Conservation (phyloP, 1,139 yeast species). For the Geotrichum macrosporum region DNA sequence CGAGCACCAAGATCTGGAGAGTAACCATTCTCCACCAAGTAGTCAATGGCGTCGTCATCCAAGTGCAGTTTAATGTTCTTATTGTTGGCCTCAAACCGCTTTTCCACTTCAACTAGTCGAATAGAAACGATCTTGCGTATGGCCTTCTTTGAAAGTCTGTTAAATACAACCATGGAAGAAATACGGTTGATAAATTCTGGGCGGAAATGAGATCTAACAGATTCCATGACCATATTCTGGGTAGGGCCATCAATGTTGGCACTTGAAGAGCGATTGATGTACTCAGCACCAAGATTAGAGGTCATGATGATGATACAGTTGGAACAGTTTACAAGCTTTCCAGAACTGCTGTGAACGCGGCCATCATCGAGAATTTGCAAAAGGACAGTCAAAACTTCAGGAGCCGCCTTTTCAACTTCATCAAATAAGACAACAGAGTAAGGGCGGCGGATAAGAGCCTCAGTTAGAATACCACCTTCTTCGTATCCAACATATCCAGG, state of each 20-base stretch:
- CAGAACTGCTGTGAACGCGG: constrained; percentile 88
- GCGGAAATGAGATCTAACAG: constrained; percentile 88
- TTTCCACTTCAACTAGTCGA: constrained; percentile 76
- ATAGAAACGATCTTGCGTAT: constrained; percentile 87
- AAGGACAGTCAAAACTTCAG: constrained; percentile 88
- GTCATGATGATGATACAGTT: constrained; percentile 94
- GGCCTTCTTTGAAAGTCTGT: constrained; percentile 85
- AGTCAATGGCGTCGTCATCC: constrained; percentile 70
- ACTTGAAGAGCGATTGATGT: constrained; percentile 65
- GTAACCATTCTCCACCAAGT: constrained; percentile 71
- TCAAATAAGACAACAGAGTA: constrained; percentile 92
- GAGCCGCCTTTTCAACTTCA: constrained; percentile 99
- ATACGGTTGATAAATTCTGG: constrained; percentile 97
- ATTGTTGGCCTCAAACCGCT: constrained; percentile 78
- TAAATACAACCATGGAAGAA: constrained; percentile 86
- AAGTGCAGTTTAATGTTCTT: constrained; percentile 67
- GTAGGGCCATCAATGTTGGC: constrained; percentile 39
- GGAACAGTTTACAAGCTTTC: constrained; percentile 87
- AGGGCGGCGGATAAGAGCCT: constrained; percentile 84
- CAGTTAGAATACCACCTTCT: constrained; percentile 95
- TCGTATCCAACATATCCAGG: constrained; percentile 98
- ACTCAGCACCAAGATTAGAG: constrained; percentile 93
- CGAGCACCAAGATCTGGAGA: constrained; percentile 95
- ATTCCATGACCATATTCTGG: constrained; percentile 44
- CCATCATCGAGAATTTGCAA: constrained; percentile 95